These are phyloP conservation scores for Solanum appendiculatum DNA, from an alignment of 257 asterid genomes.

Conservation along the genomic window DNA sequence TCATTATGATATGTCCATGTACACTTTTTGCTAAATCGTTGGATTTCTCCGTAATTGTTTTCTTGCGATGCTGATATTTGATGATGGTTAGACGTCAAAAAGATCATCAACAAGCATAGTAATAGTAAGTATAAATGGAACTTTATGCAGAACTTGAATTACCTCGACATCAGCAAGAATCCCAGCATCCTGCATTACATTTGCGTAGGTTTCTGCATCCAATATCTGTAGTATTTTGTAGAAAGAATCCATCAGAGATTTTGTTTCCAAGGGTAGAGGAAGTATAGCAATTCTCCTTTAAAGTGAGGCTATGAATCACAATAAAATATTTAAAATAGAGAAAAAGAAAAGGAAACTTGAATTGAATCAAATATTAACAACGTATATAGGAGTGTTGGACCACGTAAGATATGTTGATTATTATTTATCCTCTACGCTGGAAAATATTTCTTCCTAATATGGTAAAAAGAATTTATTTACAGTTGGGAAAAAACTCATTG, in stretches of 20 bases:
- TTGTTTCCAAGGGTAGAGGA: neutral
- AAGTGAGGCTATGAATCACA: neutral
- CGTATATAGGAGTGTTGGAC: neutral
- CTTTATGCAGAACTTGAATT: neutral
- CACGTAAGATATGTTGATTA: neutral
- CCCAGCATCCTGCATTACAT: conserved; percentile 60
- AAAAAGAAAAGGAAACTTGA: neutral
- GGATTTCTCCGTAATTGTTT: conserved; percentile 47
- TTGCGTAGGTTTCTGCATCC: conserved; percentile 66
- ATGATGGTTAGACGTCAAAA: neutral
- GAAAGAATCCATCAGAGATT: neutral
- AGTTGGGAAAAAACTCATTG: neutral
- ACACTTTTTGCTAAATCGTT: conserved; percentile 55
- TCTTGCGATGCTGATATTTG: conserved; percentile 69
- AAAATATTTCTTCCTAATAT: neutral
- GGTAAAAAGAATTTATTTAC: neutral
- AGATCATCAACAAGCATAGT: neutral
- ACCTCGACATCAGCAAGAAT: conserved; percentile 69
- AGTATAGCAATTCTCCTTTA: neutral
- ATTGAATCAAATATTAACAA: neutral
- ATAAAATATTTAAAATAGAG: neutral
- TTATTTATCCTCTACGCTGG: neutral
- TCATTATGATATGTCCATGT: conserved; percentile 52
- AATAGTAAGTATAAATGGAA: neutral
- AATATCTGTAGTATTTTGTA: conserved; percentile 32